phyloP scores from a whole-genome alignment of 306 rosid genomes.

The Hylodesmum podocarpum region DNA sequence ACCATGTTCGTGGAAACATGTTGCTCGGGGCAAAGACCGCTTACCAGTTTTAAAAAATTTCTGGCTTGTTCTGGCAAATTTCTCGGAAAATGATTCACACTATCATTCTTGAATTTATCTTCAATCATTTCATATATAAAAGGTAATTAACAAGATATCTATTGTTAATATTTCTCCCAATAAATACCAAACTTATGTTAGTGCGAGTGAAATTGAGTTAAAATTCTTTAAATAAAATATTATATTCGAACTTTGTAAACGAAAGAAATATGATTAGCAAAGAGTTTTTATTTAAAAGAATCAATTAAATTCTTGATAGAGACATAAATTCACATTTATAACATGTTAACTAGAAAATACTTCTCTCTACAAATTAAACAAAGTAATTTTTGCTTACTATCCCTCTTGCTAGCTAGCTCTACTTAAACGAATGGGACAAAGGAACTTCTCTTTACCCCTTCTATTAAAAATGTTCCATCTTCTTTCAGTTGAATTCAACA shows the following conservation, averaged over 20 bases:
- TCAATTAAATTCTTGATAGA: too few species aligned
- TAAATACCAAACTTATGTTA: too few species aligned
- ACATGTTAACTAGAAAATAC: too few species aligned
- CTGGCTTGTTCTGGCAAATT: background rate
- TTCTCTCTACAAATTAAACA: background rate
- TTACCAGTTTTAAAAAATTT: background rate
- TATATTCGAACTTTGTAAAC: too few species aligned
- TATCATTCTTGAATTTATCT: background rate
- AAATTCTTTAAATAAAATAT: too few species aligned
- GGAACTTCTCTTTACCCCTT: background rate
- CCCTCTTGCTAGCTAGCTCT: background rate
- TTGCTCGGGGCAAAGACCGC: background rate
- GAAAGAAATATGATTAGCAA: too few species aligned
- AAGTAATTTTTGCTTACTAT: background rate
- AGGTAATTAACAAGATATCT: background rate
- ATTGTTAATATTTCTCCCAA: too few species aligned
- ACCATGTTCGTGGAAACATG: background rate
- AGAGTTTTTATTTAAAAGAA: too few species aligned
- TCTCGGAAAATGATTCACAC: background rate
- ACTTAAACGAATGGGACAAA: background rate
- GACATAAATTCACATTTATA: too few species aligned
- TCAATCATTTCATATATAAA: background rate
- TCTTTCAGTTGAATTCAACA: background rate
- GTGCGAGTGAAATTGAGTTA: too few species aligned
- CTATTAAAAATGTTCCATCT: background rate